Conservation (phyloP, 768 basidiomycete species). For the Termitomyces sp. region DNA sequence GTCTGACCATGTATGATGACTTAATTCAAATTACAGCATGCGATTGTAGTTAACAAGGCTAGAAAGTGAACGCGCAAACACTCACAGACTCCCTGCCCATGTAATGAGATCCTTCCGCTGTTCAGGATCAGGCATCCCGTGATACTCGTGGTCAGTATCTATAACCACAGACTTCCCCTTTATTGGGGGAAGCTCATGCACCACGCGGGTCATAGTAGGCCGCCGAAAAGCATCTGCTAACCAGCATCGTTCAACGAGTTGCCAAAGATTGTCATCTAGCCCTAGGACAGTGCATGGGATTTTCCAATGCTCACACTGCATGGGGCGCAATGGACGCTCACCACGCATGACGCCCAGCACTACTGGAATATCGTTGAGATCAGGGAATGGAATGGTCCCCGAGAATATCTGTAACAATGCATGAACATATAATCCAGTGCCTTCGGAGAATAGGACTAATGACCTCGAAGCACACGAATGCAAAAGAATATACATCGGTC, state of each 20-base stretch:
- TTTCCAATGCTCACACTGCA: background rate
- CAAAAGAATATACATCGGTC: background rate
- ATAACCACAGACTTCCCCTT: background rate
- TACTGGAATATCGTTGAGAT: too few relatives aligned
- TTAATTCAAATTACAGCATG: too few relatives aligned
- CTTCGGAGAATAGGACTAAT: background rate
- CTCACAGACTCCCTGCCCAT: background rate
- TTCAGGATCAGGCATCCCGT: background rate
- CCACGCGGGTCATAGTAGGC: background rate
- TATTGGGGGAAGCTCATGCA: background rate
- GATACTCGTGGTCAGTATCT: too few relatives aligned
- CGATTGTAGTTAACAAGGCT: too few relatives aligned
- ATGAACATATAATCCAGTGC: background rate
- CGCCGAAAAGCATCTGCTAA: background rate
- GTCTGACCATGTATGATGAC: too few relatives aligned
- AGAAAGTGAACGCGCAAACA: background rate
- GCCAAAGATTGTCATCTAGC: background rate
- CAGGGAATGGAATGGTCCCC: background rate
- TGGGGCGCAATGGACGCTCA: too few relatives aligned
- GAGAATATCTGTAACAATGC: background rate
- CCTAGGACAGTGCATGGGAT: background rate
- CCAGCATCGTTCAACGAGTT: background rate
- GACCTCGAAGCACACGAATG: background rate
- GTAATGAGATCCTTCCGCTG: background rate
- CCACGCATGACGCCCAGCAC: too few relatives aligned